Evolutionary conservation across 2,329 filamentous ascomycete genomes (phyloP).

Genomic region (Elsinoe batatas): DNA sequence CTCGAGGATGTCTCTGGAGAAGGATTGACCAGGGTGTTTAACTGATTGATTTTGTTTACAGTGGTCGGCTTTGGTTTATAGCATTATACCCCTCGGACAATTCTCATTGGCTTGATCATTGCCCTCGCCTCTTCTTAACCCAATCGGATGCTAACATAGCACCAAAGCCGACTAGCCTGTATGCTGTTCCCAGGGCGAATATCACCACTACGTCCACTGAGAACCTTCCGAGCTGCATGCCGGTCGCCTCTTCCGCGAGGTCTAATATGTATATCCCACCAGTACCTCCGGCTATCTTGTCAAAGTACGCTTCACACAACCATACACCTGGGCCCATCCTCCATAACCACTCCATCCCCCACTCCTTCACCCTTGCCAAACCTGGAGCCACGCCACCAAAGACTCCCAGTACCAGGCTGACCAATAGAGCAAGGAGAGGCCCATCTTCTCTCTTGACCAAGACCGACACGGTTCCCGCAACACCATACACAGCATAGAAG

Average conservation of each 20-base stretch:
- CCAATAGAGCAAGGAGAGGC: constrained; percentile 42
- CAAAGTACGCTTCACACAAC: constrained; percentile 49
- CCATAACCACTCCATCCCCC: constrained; percentile 50
- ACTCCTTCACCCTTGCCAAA: constrained; percentile 39
- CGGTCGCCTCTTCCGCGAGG: constrained; percentile 34
- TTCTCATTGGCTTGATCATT: background rate
- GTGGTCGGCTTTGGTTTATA: background rate
- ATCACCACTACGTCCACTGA: constrained; percentile 33
- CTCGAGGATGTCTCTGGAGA: background rate
- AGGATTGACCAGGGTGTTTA: background rate
- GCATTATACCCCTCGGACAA: background rate
- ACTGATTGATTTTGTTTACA: no score
- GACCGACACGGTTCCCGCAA: constrained; percentile 46
- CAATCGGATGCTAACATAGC: background rate
- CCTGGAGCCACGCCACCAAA: constrained; percentile 38
- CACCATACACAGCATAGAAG: constrained; percentile 50
- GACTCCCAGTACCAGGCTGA: constrained; percentile 14
- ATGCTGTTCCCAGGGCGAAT: constrained; percentile 13
- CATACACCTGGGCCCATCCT: constrained; percentile 44
- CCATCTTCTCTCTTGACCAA: constrained; percentile 47
- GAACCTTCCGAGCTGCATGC: constrained; percentile 39
- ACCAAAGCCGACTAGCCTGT: background rate
- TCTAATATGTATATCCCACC: constrained; percentile 44
- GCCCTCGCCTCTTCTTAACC: constrained; percentile 1
- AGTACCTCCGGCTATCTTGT: constrained; percentile 41